Base-by-base conservation (phyloP, 1,284 basidiomycete species). In the Apiotrichum brassicae region DNA sequence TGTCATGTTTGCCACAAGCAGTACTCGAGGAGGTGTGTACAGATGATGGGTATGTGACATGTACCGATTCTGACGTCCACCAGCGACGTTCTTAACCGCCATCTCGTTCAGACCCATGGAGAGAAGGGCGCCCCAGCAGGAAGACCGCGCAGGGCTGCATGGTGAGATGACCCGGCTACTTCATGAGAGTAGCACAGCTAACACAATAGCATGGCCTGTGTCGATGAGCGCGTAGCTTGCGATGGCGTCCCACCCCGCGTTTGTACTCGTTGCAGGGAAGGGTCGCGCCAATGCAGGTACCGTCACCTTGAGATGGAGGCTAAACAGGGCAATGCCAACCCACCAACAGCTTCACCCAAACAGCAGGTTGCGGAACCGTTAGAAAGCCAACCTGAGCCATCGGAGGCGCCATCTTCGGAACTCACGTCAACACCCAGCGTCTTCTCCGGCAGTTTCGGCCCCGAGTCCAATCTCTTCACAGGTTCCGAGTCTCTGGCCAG, bases 61-160 rank as follows among this genome's bases (percentile, higher is more conserved):
- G n/a, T n/a, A n/a, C n/a, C n/a, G n/a, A 18, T 16, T 14, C 48
- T 41, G n/a, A 38, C 37, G 3, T 9, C 34, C 14, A 4, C 28
- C 26, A 60, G 56, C 40, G 57, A 61, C 34, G 57, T 59, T n/a
- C 43, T 58, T 2, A 56, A 53, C n/a, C 44, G 59, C 3, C 59
- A 61, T 33, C 19, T 61, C 25, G 51, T 54, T 5, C 45, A 45
- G 36, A 56, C 48, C 8, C 59, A 61, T 36, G 54, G 54, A 16
- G 45, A 48, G 32, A 39, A 45, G 34, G 34, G 54, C 3, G 43
- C 57, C 13, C 43, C 41, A 7, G 39, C 53, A 3, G 59, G 59
- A 3, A 48, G 59, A 7, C 59, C 59, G 8, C 51, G 54, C 14
- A 51, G 51, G 8, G 47, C 53, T 7, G 54, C 57, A 14, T 58